phyloP scores from a whole-genome alignment of 139 green algal genomes.

The Micractinium conductrix region DNA sequence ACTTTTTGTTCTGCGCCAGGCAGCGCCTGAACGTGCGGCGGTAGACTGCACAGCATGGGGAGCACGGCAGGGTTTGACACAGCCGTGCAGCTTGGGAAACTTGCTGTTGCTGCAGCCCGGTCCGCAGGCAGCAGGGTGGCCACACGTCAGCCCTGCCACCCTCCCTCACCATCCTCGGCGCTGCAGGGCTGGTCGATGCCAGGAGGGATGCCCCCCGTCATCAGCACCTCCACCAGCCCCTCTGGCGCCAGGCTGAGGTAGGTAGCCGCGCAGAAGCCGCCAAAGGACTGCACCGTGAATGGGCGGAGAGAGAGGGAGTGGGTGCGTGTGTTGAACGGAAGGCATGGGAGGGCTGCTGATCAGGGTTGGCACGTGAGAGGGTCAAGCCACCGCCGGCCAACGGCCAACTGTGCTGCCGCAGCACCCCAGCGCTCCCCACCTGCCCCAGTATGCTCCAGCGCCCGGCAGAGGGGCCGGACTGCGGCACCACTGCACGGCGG shows the following conservation, averaged over 20 bases:
- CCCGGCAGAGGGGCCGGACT: slow-evolving; percentile 20
- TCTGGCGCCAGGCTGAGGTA: slow-evolving; percentile 87
- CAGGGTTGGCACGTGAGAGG: too few species aligned
- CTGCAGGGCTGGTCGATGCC: slow-evolving; percentile 59
- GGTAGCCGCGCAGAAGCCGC: slow-evolving; percentile 91
- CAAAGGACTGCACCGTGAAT: too few species aligned
- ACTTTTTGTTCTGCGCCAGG: slow-evolving; percentile 84
- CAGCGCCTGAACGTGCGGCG: slow-evolving; percentile 62
- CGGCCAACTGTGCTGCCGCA: too few species aligned
- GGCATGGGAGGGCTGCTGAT: too few species aligned
- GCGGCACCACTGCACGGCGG: slow-evolving; percentile 69
- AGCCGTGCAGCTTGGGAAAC: too few species aligned
- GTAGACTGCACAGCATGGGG: slow-evolving; percentile 60
- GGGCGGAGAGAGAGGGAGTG: too few species aligned
- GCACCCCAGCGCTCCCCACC: too few species aligned
- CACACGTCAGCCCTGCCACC: background rate
- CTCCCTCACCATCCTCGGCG: slow-evolving; percentile 55
- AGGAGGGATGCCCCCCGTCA: slow-evolving; percentile 86
- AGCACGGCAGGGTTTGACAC: background rate
- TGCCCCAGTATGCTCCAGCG: slow-evolving; percentile 88
- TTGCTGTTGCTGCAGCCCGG: background rate
- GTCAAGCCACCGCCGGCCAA: too few species aligned
- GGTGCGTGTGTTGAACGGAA: too few species aligned
- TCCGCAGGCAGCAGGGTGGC: background rate
- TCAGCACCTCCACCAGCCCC: slow-evolving; percentile 62